These are phyloP conservation scores for Hortaea werneckii DNA, from an alignment of 2,329 filamentous ascomycete genomes.

Conservation along the genomic window DNA sequence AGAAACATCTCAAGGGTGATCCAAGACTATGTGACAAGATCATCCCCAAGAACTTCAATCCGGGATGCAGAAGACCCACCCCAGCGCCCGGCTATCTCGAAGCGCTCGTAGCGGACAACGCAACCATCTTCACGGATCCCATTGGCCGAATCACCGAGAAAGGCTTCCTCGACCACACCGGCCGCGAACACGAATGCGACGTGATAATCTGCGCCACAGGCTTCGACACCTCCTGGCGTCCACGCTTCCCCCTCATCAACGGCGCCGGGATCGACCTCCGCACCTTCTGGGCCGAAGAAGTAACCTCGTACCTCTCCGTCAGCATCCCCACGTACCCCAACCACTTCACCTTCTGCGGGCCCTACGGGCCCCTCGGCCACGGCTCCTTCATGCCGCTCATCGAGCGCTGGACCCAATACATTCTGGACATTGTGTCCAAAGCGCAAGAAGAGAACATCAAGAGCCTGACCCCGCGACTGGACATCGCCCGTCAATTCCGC, in stretches of 20 bases:
- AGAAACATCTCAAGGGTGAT: slow-evolving; percentile 29
- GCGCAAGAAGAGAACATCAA: slow-evolving; percentile 34
- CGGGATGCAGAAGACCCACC: slow-evolving; percentile 33
- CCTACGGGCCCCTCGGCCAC: slow-evolving; percentile 32
- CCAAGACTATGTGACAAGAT: slow-evolving; percentile 32
- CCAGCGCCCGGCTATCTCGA: slow-evolving; percentile 36
- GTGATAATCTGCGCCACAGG: slow-evolving; percentile 30
- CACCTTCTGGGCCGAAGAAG: slow-evolving; percentile 28
- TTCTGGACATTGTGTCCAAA: slow-evolving; percentile 31
- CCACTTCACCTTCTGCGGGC: slow-evolving; percentile 34
- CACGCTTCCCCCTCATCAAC: slow-evolving; percentile 23
- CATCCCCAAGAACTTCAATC: slow-evolving; percentile 36
- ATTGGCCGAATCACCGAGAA: slow-evolving; percentile 20
- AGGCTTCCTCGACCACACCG: slow-evolving; percentile 24
- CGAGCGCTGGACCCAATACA: slow-evolving; percentile 31
- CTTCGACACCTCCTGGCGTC: slow-evolving; percentile 27
- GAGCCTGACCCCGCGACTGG: slow-evolving; percentile 27
- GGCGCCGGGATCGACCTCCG: slow-evolving; percentile 22
- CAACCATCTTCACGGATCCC: slow-evolving; percentile 25
- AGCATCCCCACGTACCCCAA: slow-evolving; percentile 35
- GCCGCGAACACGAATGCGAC: slow-evolving; percentile 22
- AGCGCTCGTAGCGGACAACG: slow-evolving; percentile 26
- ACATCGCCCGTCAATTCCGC: slow-evolving; percentile 24
- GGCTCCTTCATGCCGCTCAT: slow-evolving; percentile 33
- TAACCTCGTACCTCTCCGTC: slow-evolving; percentile 33